These are phyloP conservation scores for Diplodia intermedia DNA, from an alignment of 2,329 filamentous ascomycete genomes.

Conservation along the genomic window DNA sequence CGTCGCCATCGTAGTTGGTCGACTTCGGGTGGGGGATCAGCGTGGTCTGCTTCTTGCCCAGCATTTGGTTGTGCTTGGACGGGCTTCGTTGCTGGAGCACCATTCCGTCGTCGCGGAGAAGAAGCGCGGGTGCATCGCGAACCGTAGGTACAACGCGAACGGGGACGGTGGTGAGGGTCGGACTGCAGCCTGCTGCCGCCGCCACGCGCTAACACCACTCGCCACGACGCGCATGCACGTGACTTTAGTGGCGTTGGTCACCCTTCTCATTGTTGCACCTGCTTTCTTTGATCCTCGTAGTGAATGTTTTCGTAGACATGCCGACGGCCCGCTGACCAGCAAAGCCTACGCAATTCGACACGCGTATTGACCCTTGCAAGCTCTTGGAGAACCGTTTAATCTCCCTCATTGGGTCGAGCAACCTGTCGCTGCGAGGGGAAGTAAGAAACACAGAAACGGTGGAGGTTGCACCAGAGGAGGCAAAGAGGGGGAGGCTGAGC, in stretches of 20 bases:
- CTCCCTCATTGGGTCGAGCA: too few relatives aligned
- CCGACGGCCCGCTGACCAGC: too few relatives aligned
- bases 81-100: constrained; percentile 50
- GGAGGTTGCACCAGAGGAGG: background rate
- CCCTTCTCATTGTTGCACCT: background rate
- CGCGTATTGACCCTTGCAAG: background rate
- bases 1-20: constrained; percentile 52
- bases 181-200: constrained; percentile 1
- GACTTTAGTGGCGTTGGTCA: background rate
- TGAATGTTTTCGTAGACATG: too few relatives aligned
- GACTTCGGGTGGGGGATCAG: constrained; percentile 57
- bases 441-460: background rate
- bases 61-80: constrained; percentile 58
- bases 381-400: background rate
- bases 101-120: constrained; percentile 37
- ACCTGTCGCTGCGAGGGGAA: background rate
- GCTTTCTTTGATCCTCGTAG: too few relatives aligned
- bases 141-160: background rate
- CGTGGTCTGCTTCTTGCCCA: constrained; percentile 55
- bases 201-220: constrained; percentile 12
- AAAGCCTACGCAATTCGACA: too few relatives aligned
- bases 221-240: constrained; percentile 20
- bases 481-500: background rate
- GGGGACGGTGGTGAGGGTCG: constrained; percentile 8
- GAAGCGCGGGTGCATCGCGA: background rate